phyloP scores from a whole-genome alignment of 352 stramenopile species.

The Globisporangium spinosum region DNA sequence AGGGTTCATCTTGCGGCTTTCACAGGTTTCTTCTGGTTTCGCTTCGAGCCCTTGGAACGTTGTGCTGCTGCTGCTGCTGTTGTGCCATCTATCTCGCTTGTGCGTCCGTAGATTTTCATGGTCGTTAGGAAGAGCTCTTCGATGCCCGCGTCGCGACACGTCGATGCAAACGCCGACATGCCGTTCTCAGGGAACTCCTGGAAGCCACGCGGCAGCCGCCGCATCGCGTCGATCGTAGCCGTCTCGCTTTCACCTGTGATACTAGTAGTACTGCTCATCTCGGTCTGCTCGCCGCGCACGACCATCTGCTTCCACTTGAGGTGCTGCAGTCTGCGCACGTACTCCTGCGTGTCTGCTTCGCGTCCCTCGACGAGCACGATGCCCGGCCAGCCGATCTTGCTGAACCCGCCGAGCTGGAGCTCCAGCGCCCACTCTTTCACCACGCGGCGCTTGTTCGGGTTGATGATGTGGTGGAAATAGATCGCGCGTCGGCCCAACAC shows the following conservation, averaged over 20 bases:
- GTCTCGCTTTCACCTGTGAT: not conserved
- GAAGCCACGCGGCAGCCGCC: slow-evolving; percentile 41
- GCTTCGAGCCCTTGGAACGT: not conserved
- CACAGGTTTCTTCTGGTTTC: not conserved
- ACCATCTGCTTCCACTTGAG: slow-evolving; percentile 81
- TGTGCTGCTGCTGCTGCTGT: not conserved
- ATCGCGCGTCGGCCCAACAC: slow-evolving; percentile 60
- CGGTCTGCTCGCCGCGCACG: slow-evolving; percentile 69
- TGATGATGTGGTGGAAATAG: slow-evolving; percentile 87
- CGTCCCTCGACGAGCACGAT: slow-evolving; percentile 70
- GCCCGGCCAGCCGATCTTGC: slow-evolving; percentile 82
- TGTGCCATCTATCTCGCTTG: not conserved
- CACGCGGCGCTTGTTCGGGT: slow-evolving; percentile 59
- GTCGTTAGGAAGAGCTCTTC: slow-evolving; percentile 72
- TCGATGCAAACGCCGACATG: slow-evolving; percentile 58
- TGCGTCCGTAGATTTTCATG: slow-evolving; percentile 71
- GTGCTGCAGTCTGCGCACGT: slow-evolving; percentile 68
- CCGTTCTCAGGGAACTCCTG: slow-evolving; percentile 57
- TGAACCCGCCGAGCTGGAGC: slow-evolving; percentile 59
- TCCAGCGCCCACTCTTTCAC: slow-evolving; percentile 72
- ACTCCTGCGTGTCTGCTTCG: slow-evolving; percentile 54
- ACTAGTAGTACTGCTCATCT: slow-evolving; percentile 10
- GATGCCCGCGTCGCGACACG: slow-evolving; percentile 45
- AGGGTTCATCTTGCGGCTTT: not conserved
- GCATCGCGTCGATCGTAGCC: slow-evolving; percentile 25